Percentiles rank a stretch among this genome's conserved stretches.
These are phyloP conservation scores for Cercospora janseana DNA, from an alignment of 2,329 filamentous ascomycete genomes.

Conservation along the genomic window DNA sequence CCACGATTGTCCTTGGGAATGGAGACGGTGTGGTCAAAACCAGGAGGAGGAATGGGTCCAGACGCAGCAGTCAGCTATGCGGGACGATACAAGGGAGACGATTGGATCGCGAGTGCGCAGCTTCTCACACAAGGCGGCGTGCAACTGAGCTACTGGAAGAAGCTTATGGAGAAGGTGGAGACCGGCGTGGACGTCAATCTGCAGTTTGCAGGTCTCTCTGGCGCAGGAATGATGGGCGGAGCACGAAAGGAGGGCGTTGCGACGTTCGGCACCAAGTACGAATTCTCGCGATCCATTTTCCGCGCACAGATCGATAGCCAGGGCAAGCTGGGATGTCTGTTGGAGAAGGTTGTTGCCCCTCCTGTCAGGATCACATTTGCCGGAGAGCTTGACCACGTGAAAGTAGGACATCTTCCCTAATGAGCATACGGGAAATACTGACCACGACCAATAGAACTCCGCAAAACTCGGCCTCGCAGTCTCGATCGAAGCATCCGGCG, in stretches of 20 bases:
- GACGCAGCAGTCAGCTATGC: constrained; percentile 88
- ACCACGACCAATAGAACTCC: constrained; percentile 65
- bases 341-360: constrained; percentile 94
- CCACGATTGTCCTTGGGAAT: constrained; percentile 82
- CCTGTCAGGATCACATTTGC: constrained; percentile 93
- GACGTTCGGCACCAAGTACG: constrained; percentile 93
- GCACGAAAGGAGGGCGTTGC: constrained; percentile 83
- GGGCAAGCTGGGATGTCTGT: constrained; percentile 85
- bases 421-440: not conserved
- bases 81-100: constrained; percentile 82
- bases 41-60: constrained; percentile 78
- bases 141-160: constrained; percentile 91
- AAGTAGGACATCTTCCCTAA: constrained; percentile 61
- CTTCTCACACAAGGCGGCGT: constrained; percentile 83
- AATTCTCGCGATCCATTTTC: constrained; percentile 94
- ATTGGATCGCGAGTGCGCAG: constrained; percentile 92
- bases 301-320: constrained; percentile 92
- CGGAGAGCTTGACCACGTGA: constrained; percentile 92
- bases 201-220: constrained; percentile 65
- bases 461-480: constrained; percentile 94
- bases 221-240: constrained; percentile 66
- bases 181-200: constrained; percentile 93
- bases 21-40: constrained; percentile 91
- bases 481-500: constrained; percentile 79
- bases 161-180: constrained; percentile 90